Evolutionary conservation across 345 rosid species (phyloP).

Genomic region (Citrus mangshanensis): DNA sequence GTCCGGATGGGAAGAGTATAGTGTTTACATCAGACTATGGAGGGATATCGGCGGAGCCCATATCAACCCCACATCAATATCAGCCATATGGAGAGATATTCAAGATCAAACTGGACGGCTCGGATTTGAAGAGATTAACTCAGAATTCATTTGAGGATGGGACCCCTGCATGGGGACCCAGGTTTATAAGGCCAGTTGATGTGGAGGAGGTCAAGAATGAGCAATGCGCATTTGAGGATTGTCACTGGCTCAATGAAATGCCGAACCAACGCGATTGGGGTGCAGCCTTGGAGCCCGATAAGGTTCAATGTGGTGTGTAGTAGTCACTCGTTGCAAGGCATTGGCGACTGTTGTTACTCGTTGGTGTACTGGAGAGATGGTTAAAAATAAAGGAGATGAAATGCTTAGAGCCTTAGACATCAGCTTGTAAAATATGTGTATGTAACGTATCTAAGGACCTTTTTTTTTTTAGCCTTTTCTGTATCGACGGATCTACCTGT

Average conservation of each 20-base stretch:
- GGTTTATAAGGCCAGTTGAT: constrained; percentile 44
- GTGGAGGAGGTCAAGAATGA: constrained; percentile 38
- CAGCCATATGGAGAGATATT: constrained; percentile 91
- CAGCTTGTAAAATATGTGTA: no score
- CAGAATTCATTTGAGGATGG: constrained; percentile 90
- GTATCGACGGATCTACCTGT: no score
- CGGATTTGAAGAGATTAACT: constrained; percentile 66
- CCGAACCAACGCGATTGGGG: constrained; percentile 18
- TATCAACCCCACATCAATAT: constrained; percentile 76
- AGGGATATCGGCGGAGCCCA: constrained; percentile 86
- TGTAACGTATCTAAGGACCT: no score
- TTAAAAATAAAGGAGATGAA: no score
- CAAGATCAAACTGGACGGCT: constrained; percentile 67
- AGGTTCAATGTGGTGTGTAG: constrained; percentile 21
- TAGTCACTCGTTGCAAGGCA: neutral
- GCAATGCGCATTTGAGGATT: constrained; percentile 65
- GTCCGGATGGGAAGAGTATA: constrained; percentile 68
- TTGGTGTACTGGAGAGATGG: no score
- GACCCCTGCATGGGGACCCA: constrained; percentile 72
- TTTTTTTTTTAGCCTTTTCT: no score
- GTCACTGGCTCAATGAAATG: constrained; percentile 64
- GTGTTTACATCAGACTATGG: constrained; percentile 78
- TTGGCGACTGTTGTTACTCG: no score
- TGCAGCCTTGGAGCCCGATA: neutral
- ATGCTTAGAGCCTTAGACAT: no score